A percentile compares a stretch with the other conserved stretches of the same genome.
These are phyloP conservation scores for Berkeleyomyces rouxiae DNA, from an alignment of 2,329 filamentous ascomycete species.

Conservation along the genomic window DNA sequence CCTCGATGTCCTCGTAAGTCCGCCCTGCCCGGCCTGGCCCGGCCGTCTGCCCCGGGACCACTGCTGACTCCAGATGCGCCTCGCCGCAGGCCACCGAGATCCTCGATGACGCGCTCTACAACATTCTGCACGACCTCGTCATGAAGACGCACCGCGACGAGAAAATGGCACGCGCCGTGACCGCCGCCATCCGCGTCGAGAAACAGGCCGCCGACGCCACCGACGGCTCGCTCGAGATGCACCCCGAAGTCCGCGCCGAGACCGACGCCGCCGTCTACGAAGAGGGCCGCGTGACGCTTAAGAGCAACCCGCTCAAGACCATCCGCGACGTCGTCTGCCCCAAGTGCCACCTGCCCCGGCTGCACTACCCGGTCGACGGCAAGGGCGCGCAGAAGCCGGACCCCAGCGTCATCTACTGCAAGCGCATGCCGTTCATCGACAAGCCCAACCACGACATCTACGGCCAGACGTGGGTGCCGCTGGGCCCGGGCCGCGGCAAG, in stretches of 20 bases:
- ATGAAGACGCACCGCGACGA: slow-evolving; percentile 63
- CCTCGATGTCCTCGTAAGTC: slow-evolving; percentile 10
- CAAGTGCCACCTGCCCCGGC: slow-evolving; percentile 55
- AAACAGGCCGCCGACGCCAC: slow-evolving; percentile 41
- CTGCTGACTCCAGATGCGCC: not conserved
- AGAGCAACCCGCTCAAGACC: slow-evolving; percentile 56
- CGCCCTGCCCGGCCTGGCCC: not conserved
- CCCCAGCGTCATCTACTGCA: slow-evolving; percentile 57
- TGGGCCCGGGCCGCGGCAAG: slow-evolving; percentile 53
- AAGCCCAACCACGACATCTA: slow-evolving; percentile 66
- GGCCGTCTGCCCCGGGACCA: slow-evolving; percentile 1
- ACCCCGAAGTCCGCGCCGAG: slow-evolving; percentile 41
- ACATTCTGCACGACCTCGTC: slow-evolving; percentile 58
- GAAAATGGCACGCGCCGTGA: slow-evolving; percentile 53
- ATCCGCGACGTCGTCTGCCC: slow-evolving; percentile 57
- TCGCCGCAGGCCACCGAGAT: slow-evolving; percentile 40
- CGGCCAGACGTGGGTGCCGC: slow-evolving; percentile 63
- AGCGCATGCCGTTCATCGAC: slow-evolving; percentile 60
- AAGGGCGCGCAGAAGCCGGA: slow-evolving; percentile 49
- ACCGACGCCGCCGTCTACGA: slow-evolving; percentile 55
- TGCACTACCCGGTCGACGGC: slow-evolving; percentile 56
- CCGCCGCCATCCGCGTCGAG: slow-evolving; percentile 47
- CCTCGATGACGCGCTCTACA: slow-evolving; percentile 59
- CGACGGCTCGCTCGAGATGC: slow-evolving; percentile 36
- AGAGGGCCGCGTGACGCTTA: slow-evolving; percentile 49